Base-by-base conservation (phyloP, 768 basidiomycete species). In the Phanerochaete carnosa region DNA sequence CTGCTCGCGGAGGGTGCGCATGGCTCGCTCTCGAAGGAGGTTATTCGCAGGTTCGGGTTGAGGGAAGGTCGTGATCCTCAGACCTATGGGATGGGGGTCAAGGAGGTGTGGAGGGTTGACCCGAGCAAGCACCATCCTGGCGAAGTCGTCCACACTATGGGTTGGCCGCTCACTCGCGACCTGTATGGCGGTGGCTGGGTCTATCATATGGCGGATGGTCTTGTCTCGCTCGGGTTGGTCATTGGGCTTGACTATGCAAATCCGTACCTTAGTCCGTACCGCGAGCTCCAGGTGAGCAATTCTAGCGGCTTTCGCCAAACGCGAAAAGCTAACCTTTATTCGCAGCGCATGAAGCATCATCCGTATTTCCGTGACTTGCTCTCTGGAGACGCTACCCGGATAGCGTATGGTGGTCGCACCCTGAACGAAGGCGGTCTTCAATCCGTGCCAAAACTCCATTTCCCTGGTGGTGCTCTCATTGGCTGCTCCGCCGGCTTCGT, bases 401-500 rank as follows among this genome's bases (percentile, higher is more conserved):
- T 99, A 19, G 92, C 94, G 0, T 99, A 99, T 68, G 96, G 91
- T 30, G 96, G 88, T 8, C 85, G 96, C 47, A 84, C 87, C 0
- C 77, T 98, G 58, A 98, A 92, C 68, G 96, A 99, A 75, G 96
- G 96, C 32, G 96, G 96, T 3, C 75, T 94, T 12, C 96, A 98
- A 72, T 92, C 92, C 30, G 82, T 98, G 22, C 97, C 97, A 1
- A 83, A 83, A 68, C 80, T 85, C 63, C 79, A 85, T 76, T 99
- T 94, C 75, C 97, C 97, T 0, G 95, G 97, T 1, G 96, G 96
- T 1, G 96, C 95, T 1, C 76, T 98, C 28, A 86, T 99, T 39
- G 97, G 96, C 0, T 98, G 95, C 75, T 89, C 94, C 0, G 97
- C 95, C 1, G 96, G 96, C 13, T 95, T 98, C 72, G 83, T 99